Base-by-base conservation (phyloP, 495 filamentous ascomycete genomes). In the Podospora bellae-mahoneyi region DNA sequence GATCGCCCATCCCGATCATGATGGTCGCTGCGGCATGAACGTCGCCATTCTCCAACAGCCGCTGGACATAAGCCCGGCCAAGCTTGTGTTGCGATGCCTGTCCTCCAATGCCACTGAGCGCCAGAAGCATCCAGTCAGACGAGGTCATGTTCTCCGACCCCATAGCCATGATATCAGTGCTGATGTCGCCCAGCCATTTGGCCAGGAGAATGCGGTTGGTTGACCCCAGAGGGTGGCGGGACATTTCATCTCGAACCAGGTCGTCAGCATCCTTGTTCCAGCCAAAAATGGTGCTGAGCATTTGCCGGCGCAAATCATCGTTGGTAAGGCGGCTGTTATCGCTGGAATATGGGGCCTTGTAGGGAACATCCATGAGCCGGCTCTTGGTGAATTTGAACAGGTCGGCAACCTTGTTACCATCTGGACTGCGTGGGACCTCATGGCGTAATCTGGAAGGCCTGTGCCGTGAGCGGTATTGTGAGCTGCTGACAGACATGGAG, bases 101-200 rank as follows among this genome's bases (percentile, higher is more conserved):
- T 1, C 90, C 88, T 63, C 87, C 86, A 83, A 98, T 96, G 32
- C 91, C 89, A 74, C 92, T 98, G 63, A 99, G 81, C 16, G 95
- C 95, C 5, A 99, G 82, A 68, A 98, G 83, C 93, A 99, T 97
- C 96, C 95, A 99, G 77, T 97, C 96, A 1, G 89, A 90, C 1
- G 91, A 90, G 54, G 92, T 93, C 81, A 93, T 91, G 30, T 91
- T 89, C 63, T 96, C 91, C 0, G 92, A 87, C 39, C 86, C 86
- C 55, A 88, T 83, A n/a, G 88, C 85, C 90, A 96, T 91, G 63
- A 91, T 85, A 73, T 95, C 92, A 5, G 89, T 86, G 69, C 90
- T 88, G 18, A 91, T 88, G 65, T 97, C 93, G 32, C 93, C 93
- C 5, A 98, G 85, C 95, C 95, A 99, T 75, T 94, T 94, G 5